Base-by-base conservation (phyloP, 1,284 basidiomycete genomes). In the Apiotrichum veenhuisii region DNA sequence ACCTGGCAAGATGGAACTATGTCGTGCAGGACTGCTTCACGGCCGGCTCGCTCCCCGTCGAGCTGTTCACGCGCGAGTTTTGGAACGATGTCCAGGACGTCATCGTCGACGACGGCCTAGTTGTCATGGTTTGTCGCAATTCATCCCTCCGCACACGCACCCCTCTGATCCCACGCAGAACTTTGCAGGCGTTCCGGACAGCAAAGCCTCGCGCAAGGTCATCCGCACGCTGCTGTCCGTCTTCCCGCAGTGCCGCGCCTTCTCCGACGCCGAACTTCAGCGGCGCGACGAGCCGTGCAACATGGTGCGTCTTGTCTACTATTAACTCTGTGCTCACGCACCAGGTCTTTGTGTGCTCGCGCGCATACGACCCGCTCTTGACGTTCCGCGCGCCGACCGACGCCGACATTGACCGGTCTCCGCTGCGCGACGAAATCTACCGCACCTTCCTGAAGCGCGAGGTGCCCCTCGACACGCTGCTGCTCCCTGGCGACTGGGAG, bases 1-100 rank as follows among this genome's bases (percentile, higher is more conserved):
- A 43, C 17, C 17, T 51, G 20, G 54, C 58, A 33, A 71, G 70
- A 25, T 95, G 84, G 71, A 88, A 89, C 70, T 84, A 88, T 64
- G 82, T 92, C 20, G 79, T 95, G 0, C 93, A 97, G 67, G 93
- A 95, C 69, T 89, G 88, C 65, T 96, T 95, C 74, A 91, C 90
- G 12, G 92, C 91, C 3, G 93, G 92, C 4, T 83, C 83, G 22
- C 85, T 96, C 4, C 91, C 92, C 0, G 79, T 84, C 18, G 85
- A 90, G 66, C 78, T 96, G 42, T 95, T 88, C 75, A 89, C 91
- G 0, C 51, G 81, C 25, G 85, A 91, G 63, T 93, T 93, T 69
- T 94, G 90, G 89, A 60, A 79, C 37, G 84, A 85, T 54, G 72
- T 93, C 47, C 85, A 84, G 66, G 69, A 72, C 5, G 70, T 86